Evolutionary conservation across 352 stramenopile genomes (phyloP).

Genomic region (Blastocystis hominis): DNA sequence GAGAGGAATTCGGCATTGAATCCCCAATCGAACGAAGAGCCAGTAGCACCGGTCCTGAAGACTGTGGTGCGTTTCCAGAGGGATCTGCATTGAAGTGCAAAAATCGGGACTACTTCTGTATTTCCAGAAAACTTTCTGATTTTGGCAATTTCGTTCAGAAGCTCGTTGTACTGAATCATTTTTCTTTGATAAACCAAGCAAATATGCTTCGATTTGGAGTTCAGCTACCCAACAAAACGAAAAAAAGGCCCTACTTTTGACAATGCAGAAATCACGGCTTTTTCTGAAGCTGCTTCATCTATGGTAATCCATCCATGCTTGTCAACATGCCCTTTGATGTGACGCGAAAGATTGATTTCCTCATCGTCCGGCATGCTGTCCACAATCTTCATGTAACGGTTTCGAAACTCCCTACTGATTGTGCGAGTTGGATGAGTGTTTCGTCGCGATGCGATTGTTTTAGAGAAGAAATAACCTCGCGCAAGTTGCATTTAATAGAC

Average conservation of each 20-base stretch:
- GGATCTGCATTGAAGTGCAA: neutral
- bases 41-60: no score
- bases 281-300: neutral
- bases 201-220: neutral
- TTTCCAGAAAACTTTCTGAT: neutral
- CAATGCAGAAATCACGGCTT: neutral
- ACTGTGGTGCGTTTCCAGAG: neutral
- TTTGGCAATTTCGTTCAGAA: neutral
- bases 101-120: neutral
- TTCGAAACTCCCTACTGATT: neutral
- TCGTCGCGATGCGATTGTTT: neutral
- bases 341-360: neutral
- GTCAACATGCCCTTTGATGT: neutral
- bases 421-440: neutral
- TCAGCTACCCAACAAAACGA: neutral
- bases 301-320: neutral
- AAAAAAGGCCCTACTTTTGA: neutral
- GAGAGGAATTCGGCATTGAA: neutral
- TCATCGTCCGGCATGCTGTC: conserved; percentile 13
- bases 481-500: neutral
- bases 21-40: neutral
- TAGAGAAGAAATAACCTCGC: neutral
- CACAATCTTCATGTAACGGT: neutral
- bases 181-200: neutral
- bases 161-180: conserved; percentile 6